These are phyloP conservation scores for Diplosphaera chodatii DNA, from an alignment of 139 green algal genomes.

Conservation along the genomic window DNA sequence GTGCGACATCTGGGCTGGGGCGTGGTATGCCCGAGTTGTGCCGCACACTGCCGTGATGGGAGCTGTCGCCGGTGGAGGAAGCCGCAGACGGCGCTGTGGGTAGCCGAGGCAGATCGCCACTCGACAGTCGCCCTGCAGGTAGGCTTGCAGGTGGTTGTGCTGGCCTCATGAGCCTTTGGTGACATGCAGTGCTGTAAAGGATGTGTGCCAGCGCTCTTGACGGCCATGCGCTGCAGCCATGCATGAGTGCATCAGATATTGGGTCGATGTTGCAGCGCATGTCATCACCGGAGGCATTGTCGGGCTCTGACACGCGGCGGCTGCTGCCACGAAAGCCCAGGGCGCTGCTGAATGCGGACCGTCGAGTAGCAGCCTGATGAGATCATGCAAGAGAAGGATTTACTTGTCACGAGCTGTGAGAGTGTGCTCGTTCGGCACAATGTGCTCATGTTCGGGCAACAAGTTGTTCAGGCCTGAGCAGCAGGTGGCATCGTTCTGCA, in stretches of 20 bases:
- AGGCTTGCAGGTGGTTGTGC: neutral
- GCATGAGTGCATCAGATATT: too few relatives aligned
- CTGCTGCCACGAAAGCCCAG: neutral
- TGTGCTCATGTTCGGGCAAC: too few relatives aligned
- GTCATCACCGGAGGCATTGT: neutral
- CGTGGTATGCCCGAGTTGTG: neutral
- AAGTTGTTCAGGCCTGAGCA: too few relatives aligned
- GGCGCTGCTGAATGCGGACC: neutral
- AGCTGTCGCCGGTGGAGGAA: neutral
- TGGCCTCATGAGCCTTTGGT: neutral
- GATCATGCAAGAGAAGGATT: too few relatives aligned
- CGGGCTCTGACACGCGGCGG: neutral
- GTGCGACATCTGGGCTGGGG: neutral
- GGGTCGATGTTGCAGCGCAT: too few relatives aligned
- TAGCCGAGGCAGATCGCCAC: neutral
- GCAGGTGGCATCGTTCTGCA: too few relatives aligned
- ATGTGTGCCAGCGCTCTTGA: too few relatives aligned
- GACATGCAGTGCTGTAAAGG: too few relatives aligned
- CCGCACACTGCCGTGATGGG: neutral
- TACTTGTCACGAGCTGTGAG: too few relatives aligned
- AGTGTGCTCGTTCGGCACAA: too few relatives aligned
- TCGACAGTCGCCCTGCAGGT: neutral
- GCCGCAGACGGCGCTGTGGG: neutral
- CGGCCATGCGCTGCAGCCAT: too few relatives aligned
- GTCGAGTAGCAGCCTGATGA: too few relatives aligned